These are phyloP conservation scores for Syzygium oleosum DNA, from an alignment of 345 rosid genomes.

Conservation along the genomic window DNA sequence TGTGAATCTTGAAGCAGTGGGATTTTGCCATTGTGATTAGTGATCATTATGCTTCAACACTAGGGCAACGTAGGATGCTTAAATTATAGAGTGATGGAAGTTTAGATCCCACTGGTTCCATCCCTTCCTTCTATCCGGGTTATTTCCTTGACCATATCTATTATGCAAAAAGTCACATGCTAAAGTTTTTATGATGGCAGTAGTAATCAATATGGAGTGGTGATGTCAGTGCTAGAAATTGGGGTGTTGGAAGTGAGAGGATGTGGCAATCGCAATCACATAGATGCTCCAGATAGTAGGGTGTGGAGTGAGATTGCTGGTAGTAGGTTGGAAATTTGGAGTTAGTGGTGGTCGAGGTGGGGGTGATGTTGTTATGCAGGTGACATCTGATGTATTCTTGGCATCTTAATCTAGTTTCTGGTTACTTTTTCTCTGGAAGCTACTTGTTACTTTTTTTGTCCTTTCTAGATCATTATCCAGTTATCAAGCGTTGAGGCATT, in stretches of 20 bases:
- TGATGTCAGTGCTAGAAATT: background rate
- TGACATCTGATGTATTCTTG: background rate
- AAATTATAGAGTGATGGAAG: background rate
- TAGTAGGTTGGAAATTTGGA: background rate
- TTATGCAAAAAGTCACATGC: background rate
- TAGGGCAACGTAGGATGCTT: too few species aligned
- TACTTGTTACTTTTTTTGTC: background rate
- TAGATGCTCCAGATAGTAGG: background rate
- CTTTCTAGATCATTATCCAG: background rate
- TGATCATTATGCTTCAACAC: too few species aligned
- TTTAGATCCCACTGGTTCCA: background rate
- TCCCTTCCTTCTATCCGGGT: background rate
- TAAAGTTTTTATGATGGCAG: background rate
- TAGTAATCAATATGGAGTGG: background rate
- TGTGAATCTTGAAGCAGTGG: background rate
- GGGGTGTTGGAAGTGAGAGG: background rate
- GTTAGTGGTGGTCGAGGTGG: background rate
- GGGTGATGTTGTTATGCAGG: background rate
- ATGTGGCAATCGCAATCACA: background rate
- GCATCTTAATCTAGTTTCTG: background rate
- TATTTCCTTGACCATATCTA: background rate
- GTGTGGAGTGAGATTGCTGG: background rate
- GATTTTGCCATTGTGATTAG: background rate
- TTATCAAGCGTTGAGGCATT: background rate
- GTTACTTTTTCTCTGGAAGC: background rate